phyloP scores from a whole-genome alignment of 192 early-diverging fungal genomes.

The Dispira parvispora region DNA sequence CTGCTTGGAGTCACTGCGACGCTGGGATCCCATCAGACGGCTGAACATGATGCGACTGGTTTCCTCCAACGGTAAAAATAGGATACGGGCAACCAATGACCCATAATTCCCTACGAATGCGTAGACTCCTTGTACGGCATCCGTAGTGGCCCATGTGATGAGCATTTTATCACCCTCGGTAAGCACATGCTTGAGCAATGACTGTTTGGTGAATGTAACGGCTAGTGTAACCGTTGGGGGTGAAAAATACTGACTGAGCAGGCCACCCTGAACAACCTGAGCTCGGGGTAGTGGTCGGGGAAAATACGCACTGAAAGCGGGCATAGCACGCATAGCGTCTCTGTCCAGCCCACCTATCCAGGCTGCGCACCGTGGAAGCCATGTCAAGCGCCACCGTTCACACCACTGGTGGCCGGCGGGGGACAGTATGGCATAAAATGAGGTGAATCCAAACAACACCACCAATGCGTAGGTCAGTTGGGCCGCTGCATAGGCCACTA shows the following conservation, averaged over 20 bases:
- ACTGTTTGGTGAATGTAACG: conserved; percentile 63
- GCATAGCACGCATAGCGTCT: not conserved
- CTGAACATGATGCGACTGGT: conserved; percentile 73
- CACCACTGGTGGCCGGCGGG: not conserved
- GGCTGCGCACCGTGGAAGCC: not conserved
- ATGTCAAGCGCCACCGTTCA: not conserved
- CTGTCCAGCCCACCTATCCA: not conserved
- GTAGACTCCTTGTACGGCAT: conserved; percentile 55
- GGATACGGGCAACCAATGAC: conserved; percentile 69
- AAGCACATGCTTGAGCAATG: conserved; percentile 79
- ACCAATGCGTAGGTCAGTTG: conserved; percentile 54
- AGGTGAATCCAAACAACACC: conserved; percentile 39
- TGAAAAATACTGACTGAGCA: not conserved
- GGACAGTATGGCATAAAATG: conserved; percentile 21
- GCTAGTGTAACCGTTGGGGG: conserved; percentile 38
- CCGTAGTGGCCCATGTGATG: conserved; percentile 39
- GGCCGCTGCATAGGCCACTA: conserved; percentile 61
- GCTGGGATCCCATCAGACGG: conserved; percentile 25
- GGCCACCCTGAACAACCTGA: not conserved
- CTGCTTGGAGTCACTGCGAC: not conserved
- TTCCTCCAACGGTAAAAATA: conserved; percentile 93
- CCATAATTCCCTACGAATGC: conserved; percentile 82
- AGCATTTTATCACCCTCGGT: conserved; percentile 96
- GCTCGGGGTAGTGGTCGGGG: not conserved
- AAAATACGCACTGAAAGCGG: not conserved